Conservation (phyloP, 495 filamentous ascomycete genomes). For the Haplographium delicatum region DNA sequence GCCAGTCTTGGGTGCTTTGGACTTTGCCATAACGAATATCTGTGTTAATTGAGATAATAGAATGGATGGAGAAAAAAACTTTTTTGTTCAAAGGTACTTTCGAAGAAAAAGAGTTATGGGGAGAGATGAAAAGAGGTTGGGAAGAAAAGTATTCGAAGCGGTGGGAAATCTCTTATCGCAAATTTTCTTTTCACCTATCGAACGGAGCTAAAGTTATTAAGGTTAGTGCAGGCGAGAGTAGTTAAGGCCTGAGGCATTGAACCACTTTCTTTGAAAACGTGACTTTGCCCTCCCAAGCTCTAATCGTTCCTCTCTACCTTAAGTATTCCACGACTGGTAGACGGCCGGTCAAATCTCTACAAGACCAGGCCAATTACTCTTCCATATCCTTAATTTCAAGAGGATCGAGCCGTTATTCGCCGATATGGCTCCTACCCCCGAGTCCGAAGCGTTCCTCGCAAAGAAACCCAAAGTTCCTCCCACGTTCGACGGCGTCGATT, state of each 20-base stretch:
- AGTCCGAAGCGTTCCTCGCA: slow-evolving; percentile 86
- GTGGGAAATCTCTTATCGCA: slow-evolving; percentile 19
- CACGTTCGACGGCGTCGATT: slow-evolving; percentile 96
- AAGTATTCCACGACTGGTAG: background rate
- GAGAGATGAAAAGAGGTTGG: slow-evolving; percentile 9
- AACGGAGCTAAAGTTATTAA: slow-evolving; percentile 1
- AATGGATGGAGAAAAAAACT: slow-evolving; percentile 15
- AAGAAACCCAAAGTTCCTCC: slow-evolving; percentile 92
- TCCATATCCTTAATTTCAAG: too few species aligned
- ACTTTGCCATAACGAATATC: slow-evolving; percentile 49
- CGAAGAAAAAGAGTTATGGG: slow-evolving; percentile 16
- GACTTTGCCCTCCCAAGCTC: slow-evolving; percentile 8
- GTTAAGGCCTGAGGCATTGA: slow-evolving; percentile 2
- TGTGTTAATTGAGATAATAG: slow-evolving; percentile 11
- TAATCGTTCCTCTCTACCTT: background rate
- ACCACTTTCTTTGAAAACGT: slow-evolving; percentile 5
- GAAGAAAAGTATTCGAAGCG: slow-evolving; percentile 11
- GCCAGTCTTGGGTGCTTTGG: slow-evolving; percentile 43
- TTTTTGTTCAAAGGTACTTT: slow-evolving; percentile 18
- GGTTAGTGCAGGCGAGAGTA: background rate
- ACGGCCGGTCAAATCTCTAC: background rate
- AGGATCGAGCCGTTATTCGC: background rate
- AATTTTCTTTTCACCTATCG: slow-evolving; percentile 13
- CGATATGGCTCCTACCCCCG: slow-evolving; percentile 70
- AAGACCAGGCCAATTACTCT: slow-evolving; percentile 7